These are phyloP conservation scores for Flammula alnicola DNA, from an alignment of 1,284 basidiomycete genomes.

Conservation along the genomic window DNA sequence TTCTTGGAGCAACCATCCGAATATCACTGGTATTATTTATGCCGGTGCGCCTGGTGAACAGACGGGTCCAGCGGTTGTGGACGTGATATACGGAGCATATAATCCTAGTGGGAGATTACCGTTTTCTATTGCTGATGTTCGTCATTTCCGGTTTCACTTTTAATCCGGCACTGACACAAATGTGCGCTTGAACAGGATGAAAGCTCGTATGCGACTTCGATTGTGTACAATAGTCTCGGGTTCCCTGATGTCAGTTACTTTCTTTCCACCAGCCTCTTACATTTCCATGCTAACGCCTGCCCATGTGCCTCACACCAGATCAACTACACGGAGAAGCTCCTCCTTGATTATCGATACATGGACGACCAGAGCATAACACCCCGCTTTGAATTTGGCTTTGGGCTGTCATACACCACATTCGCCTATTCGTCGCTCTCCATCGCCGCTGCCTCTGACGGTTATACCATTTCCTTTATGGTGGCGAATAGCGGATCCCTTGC, in stretches of 20 bases:
- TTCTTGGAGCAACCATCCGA: conserved; percentile 64
- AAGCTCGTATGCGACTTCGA: conserved; percentile 43
- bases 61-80: conserved; percentile 63
- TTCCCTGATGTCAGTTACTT: conserved; percentile 47
- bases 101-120: conserved; percentile 67
- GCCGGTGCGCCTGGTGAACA: conserved; percentile 68
- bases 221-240: conserved; percentile 45
- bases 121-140: conserved; percentile 61
- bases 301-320: conserved; percentile 32
- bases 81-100: conserved; percentile 56
- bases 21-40: conserved; percentile 72
- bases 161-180: background rate
- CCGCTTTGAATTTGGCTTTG: conserved; percentile 78
- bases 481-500: conserved; percentile 53
- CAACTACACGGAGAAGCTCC: conserved; percentile 45
- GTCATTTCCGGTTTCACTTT: conserved; percentile 13
- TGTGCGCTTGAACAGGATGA: conserved; percentile 33
- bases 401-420: conserved; percentile 81
- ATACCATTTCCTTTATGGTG: conserved; percentile 51
- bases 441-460: conserved; percentile 31
- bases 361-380: conserved; percentile 57
- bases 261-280: conserved; percentile 35
- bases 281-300: background rate
- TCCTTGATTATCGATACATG: conserved; percentile 79
- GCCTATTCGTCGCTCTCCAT: conserved; percentile 57